Percentiles rank a stretch among this genome's conserved stretches.
Evolutionary conservation across 75 land plant genomes (phyloP).

Genomic region (Pseudotsuga menziesii): DNA sequence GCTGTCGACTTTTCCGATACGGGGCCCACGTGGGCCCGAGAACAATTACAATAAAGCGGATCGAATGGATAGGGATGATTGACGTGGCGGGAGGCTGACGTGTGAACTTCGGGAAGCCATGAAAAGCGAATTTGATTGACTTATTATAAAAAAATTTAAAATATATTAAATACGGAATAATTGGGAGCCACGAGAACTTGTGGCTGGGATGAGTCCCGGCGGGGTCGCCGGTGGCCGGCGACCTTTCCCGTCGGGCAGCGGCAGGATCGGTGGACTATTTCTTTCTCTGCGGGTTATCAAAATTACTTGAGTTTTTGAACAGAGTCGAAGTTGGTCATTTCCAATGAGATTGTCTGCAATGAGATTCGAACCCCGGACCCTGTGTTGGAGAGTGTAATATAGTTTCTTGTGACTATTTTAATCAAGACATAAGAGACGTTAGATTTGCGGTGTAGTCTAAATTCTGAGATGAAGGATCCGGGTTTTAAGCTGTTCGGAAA

Average conservation of each 20-base stretch:
- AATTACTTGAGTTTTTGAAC: no score
- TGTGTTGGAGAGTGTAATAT: no score
- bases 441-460: no score
- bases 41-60: neutral
- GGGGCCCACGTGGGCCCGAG: neutral
- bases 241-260: neutral
- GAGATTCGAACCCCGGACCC: slow-evolving; percentile 3
- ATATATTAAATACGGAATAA: neutral
- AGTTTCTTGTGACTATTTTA: no score
- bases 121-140: neutral
- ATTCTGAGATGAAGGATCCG: slow-evolving; percentile 32
- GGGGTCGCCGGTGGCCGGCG: neutral
- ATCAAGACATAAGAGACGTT: no score
- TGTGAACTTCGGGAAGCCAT: neutral
- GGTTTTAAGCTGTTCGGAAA: slow-evolving; percentile 68
- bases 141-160: neutral
- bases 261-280: slow-evolving; percentile 4
- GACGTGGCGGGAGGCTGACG: neutral
- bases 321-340: neutral
- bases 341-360: neutral
- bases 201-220: slow-evolving; percentile 1
- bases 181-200: slow-evolving; percentile 12
- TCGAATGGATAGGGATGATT: slow-evolving; percentile 5
- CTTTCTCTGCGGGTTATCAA: neutral
- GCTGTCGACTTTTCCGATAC: neutral